Percentiles rank a stretch among this genome's conserved stretches.
These are phyloP conservation scores for Triticum monococcum DNA, from an alignment of 176 grass and related monocot species.

Conservation along the genomic window DNA sequence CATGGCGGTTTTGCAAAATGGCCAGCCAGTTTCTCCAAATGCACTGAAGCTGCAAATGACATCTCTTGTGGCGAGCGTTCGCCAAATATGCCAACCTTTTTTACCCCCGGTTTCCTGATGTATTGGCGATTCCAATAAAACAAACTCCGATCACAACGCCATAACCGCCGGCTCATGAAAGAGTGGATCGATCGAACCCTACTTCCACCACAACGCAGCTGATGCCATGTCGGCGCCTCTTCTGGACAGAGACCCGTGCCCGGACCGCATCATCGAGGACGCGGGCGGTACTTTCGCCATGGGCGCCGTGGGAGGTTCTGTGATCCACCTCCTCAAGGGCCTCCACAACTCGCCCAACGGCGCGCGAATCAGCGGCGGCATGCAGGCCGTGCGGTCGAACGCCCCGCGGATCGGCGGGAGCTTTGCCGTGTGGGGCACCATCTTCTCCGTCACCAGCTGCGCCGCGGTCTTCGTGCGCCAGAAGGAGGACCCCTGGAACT, in stretches of 20 bases:
- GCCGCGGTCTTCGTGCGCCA: slow-evolving; percentile 92
- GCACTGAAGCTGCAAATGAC: no score
- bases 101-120: no score
- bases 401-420: slow-evolving; percentile 84
- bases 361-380: slow-evolving; percentile 62
- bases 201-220: no score
- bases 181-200: no score
- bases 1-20: no score
- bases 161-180: no score
- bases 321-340: slow-evolving; percentile 83
- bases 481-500: slow-evolving; percentile 99
- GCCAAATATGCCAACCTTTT: no score
- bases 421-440: slow-evolving; percentile 98
- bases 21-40: no score
- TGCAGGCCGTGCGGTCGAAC: slow-evolving; percentile 67
- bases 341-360: slow-evolving; percentile 93
- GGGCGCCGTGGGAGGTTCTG: slow-evolving; percentile 87
- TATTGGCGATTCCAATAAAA: no score
- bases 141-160: no score
- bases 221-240: background rate
- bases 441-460: slow-evolving; percentile 94
- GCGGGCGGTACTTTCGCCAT: slow-evolving; percentile 89
- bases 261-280: slow-evolving; percentile 93
- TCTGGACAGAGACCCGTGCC: slow-evolving; percentile 47
- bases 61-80: no score